These are phyloP conservation scores for Debaryomyces nepalensis DNA, from an alignment of 1,139 yeast species.

Conservation along the genomic window DNA sequence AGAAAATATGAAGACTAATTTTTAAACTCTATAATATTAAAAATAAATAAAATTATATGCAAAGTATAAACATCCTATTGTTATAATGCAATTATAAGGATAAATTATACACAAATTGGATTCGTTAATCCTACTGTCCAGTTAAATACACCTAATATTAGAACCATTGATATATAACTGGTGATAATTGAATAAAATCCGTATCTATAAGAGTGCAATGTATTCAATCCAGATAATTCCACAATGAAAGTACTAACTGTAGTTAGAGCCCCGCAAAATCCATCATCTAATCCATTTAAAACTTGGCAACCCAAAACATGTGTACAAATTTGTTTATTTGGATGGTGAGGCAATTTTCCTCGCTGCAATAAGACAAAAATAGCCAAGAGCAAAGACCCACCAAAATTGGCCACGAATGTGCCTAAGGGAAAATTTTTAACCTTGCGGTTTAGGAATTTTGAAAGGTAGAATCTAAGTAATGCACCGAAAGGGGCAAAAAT, in stretches of 20 bases:
- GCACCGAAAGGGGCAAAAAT: constrained; percentile 66
- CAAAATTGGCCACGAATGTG: constrained; percentile 65
- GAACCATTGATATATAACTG: constrained; percentile 40
- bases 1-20: too few relatives aligned
- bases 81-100: too few relatives aligned
- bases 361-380: constrained; percentile 49
- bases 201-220: constrained; percentile 38
- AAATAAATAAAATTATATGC: too few relatives aligned
- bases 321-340: constrained; percentile 30
- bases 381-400: constrained; percentile 57
- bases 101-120: constrained; percentile 26
- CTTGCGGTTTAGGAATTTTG: constrained; percentile 50
- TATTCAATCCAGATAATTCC: constrained; percentile 51
- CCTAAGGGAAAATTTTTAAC: constrained; percentile 61
- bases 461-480: constrained; percentile 52
- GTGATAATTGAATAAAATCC: constrained; percentile 36
- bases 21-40: too few relatives aligned
- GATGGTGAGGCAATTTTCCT: constrained; percentile 37
- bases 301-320: constrained; percentile 48
- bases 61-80: too few relatives aligned
- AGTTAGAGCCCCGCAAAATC: constrained; percentile 71
- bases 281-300: constrained; percentile 57
- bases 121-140: constrained; percentile 45
- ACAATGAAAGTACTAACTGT: constrained; percentile 72
- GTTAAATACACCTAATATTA: constrained; percentile 53